Evolutionary conservation across 192 early-diverging fungal genomes (phyloP).

Genomic region (Coemansia sp.): DNA sequence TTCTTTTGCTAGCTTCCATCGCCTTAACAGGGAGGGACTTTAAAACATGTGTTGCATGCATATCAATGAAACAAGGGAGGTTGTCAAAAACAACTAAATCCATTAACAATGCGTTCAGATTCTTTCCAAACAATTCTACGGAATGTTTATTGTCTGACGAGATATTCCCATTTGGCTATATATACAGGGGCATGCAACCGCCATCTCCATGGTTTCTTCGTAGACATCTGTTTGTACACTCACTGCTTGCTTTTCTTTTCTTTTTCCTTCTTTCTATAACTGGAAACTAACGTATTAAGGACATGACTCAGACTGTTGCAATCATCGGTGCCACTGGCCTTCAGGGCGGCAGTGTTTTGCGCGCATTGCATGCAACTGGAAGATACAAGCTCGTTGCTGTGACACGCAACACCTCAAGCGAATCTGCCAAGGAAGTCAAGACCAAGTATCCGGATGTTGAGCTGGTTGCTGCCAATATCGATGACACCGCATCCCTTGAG

Average conservation of each 20-base stretch:
- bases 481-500: slow-evolving; percentile 22
- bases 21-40: too few species aligned
- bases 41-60: too few species aligned
- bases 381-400: slow-evolving; percentile 37
- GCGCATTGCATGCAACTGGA: slow-evolving; percentile 22
- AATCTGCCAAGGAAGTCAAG: slow-evolving; percentile 11
- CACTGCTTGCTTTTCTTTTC: not conserved
- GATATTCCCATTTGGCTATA: too few species aligned
- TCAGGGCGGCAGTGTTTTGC: slow-evolving; percentile 45
- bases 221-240: too few species aligned
- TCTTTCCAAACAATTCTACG: too few species aligned
- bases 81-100: too few species aligned
- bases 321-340: slow-evolving; percentile 46
- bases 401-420: slow-evolving; percentile 23
- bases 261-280: not conserved
- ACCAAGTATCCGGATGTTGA: slow-evolving; percentile 33
- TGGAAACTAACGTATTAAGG: not conserved
- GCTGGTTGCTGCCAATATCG: slow-evolving; percentile 23
- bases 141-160: too few species aligned
- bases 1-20: too few species aligned
- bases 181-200: too few species aligned
- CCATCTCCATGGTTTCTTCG: too few species aligned
- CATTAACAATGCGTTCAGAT: too few species aligned
- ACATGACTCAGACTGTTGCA: slow-evolving; percentile 29
- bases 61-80: too few species aligned